Percentiles rank a stretch among this genome's conserved stretches.
Conservation (phyloP, 208 protist genomes). For the Herpetomonas samuelpessoai region DNA sequence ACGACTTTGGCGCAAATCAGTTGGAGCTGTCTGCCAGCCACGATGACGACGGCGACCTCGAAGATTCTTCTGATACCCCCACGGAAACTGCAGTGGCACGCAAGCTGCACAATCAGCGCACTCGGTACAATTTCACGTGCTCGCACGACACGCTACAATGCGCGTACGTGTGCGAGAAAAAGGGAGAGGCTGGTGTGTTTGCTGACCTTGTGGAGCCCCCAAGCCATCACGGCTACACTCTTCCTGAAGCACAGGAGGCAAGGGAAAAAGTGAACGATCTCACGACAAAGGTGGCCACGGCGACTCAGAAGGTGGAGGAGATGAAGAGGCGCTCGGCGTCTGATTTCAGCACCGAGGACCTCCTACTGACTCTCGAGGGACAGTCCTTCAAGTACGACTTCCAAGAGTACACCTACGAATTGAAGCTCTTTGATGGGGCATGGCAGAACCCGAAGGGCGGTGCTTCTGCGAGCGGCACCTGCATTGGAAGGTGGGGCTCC, state of each 20-base stretch:
- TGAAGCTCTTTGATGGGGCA: conserved; percentile 48
- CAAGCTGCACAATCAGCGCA: background rate
- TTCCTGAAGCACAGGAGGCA: conserved; percentile 25
- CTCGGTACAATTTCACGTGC: conserved; percentile 38
- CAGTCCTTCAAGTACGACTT: conserved; percentile 49
- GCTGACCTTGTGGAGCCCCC: conserved; percentile 11
- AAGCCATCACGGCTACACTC: conserved; percentile 19
- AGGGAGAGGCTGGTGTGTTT: conserved; percentile 23
- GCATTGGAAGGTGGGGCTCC: conserved; percentile 49
- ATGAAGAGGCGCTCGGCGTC: conserved; percentile 8
- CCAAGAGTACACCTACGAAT: conserved; percentile 49
- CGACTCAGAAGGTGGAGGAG: conserved; percentile 17
- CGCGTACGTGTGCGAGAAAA: conserved; percentile 41
- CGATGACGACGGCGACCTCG: background rate
- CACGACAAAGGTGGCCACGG: conserved; percentile 18
- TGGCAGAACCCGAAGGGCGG: conserved; percentile 35
- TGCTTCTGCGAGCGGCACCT: conserved; percentile 5
- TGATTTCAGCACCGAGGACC: conserved; percentile 39
- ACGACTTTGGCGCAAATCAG: no score
- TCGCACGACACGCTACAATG: conserved; percentile 42
- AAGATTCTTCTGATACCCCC: background rate
- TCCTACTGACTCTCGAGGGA: conserved; percentile 44
- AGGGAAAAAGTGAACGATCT: background rate
- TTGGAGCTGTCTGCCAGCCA: no score
- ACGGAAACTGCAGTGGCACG: background rate